Conservation (phyloP, 176 grass and related monocot genomes). For the Otatea glauca region DNA sequence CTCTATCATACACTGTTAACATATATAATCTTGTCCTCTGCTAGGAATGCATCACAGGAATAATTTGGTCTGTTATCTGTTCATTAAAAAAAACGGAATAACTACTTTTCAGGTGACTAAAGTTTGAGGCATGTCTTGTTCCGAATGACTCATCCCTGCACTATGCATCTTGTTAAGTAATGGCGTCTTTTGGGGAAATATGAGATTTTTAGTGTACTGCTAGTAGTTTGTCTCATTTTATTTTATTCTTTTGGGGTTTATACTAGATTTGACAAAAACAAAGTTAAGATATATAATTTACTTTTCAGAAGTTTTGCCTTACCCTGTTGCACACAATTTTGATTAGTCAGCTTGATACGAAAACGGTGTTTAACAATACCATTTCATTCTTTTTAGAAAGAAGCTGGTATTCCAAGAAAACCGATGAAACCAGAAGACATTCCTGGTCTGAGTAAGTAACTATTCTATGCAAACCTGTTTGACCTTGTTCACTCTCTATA, state of each 20-base stretch:
- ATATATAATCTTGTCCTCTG: background rate
- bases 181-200: background rate
- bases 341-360: background rate
- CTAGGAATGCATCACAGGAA: background rate
- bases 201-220: background rate
- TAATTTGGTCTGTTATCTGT: background rate
- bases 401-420: constrained; percentile 89
- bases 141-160: background rate
- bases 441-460: constrained; percentile 88
- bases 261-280: background rate
- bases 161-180: background rate
- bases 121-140: background rate
- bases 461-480: constrained; percentile 20
- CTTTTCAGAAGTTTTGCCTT: background rate
- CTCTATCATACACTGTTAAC: background rate
- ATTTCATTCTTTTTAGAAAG: constrained; percentile 78
- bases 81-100: background rate
- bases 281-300: constrained; percentile 16
- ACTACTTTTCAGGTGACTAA: background rate
- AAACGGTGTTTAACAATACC: constrained; percentile 13
- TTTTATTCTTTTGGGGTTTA: constrained; percentile 31
- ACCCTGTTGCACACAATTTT: background rate
- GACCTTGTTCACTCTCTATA: background rate
- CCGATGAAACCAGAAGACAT: constrained; percentile 89
- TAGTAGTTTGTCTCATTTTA: background rate